Evolutionary conservation across 108 stramenopile genomes (phyloP).

Genomic region (Nitzschia palea): DNA sequence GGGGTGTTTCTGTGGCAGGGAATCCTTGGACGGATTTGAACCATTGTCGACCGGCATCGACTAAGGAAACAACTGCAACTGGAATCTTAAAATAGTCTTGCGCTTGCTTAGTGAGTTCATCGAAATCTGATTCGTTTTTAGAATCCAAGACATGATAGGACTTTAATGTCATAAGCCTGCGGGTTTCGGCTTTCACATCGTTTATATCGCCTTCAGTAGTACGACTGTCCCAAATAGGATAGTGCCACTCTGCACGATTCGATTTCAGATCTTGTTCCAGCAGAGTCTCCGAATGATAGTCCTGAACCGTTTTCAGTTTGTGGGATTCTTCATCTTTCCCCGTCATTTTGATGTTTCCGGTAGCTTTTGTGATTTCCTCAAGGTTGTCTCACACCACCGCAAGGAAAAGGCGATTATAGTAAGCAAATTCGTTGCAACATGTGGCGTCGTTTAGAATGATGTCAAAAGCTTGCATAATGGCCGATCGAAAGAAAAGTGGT

Average conservation of each 20-base stretch:
- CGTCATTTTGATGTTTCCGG: no score
- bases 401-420: no score
- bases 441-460: no score
- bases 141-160: constrained; percentile 73
- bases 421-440: no score
- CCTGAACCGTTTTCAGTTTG: background rate
- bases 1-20: constrained; percentile 73
- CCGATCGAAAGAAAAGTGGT: no score
- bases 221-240: background rate
- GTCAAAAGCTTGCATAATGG: no score
- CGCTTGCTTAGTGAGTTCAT: constrained; percentile 35
- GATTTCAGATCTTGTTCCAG: background rate
- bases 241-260: background rate
- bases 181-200: background rate
- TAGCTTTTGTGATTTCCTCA: no score
- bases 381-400: no score
- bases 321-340: background rate
- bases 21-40: constrained; percentile 77
- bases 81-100: constrained; percentile 64
- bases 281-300: background rate
- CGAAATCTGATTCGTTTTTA: constrained; percentile 50
- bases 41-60: constrained; percentile 78
- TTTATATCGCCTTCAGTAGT: constrained; percentile 1
- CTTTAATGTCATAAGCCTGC: constrained; percentile 56
- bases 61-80: constrained; percentile 67